Evolutionary conservation across 441 rosid genomes (phyloP).

Genomic region (Hura crepitans): DNA sequence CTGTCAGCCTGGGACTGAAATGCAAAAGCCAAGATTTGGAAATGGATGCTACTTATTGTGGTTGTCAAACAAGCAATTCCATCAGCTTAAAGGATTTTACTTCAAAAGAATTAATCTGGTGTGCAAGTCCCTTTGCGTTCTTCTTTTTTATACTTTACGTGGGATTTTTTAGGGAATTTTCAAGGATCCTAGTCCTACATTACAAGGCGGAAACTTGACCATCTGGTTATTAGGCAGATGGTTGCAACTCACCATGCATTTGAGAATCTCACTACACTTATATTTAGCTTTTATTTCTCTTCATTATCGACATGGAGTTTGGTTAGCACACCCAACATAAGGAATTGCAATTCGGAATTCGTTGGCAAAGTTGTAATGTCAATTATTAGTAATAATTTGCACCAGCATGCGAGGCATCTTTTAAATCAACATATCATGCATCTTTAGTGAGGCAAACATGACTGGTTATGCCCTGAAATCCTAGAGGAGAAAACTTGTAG

Average conservation of each 20-base stretch:
- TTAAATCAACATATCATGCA: too few relatives aligned
- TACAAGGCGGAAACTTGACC: too few relatives aligned
- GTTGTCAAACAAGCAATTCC: conserved; percentile 32
- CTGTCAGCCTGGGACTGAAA: conserved; percentile 53
- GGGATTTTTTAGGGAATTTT: too few relatives aligned
- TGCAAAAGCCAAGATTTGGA: conserved; percentile 46
- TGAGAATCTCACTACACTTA: too few relatives aligned
- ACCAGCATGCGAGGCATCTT: too few relatives aligned
- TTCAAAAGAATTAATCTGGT: conserved; percentile 66
- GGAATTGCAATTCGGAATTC: not conserved
- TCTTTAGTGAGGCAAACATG: not conserved
- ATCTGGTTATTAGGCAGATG: too few relatives aligned
- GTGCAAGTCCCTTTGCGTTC: conserved; percentile 9
- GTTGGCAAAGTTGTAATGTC: not conserved
- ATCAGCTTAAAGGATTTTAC: conserved; percentile 23
- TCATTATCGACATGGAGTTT: too few relatives aligned
- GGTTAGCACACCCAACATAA: too few relatives aligned
- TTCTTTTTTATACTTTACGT: too few relatives aligned
- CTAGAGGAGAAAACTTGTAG: not conserved
- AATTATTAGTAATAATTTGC: not conserved
- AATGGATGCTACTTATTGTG: conserved; percentile 27
- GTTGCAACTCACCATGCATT: too few relatives aligned
- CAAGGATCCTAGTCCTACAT: too few relatives aligned
- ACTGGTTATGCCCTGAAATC: not conserved
- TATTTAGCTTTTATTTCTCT: too few relatives aligned